phyloP scores from a whole-genome alignment of 1,284 basidiomycete species.

The Phellopilus nigrolimitatus region DNA sequence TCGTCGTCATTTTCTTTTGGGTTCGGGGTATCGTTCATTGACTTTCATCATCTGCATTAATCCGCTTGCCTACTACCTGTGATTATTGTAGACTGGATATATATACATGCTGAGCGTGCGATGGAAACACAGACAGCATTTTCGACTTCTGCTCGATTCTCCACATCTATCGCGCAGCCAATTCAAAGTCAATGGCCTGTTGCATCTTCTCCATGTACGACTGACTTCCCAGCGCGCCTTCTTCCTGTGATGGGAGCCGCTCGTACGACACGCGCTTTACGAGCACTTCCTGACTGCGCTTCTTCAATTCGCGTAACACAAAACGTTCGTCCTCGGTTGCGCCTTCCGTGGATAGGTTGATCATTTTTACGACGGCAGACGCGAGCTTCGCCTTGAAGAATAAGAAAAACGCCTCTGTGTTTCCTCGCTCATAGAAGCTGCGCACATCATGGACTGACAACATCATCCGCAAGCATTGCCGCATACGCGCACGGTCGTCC shows the following conservation, averaged over 20 bases:
- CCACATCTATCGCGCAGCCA: conserved; percentile 6
- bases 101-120: neutral
- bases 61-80: neutral
- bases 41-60: conserved; percentile 4
- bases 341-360: neutral
- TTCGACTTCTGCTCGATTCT: too few relatives aligned
- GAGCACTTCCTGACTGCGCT: conserved; percentile 21
- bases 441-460: conserved; percentile 20
- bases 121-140: neutral
- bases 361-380: neutral
- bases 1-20: conserved; percentile 6
- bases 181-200: conserved; percentile 15
- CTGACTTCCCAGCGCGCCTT: conserved; percentile 23
- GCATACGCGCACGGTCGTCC: conserved; percentile 42
- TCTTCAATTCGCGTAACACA: conserved; percentile 23
- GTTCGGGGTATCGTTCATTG: neutral
- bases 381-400: conserved; percentile 10
- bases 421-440: conserved; percentile 12
- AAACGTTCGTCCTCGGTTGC: conserved; percentile 5
- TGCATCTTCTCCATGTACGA: conserved; percentile 16
- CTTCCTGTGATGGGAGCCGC: conserved; percentile 23
- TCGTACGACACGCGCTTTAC: conserved; percentile 13
- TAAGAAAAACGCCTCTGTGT: conserved; percentile 11
- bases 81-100: conserved; percentile 10
- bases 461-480: conserved; percentile 55